Evolutionary conservation across 2,329 filamentous ascomycete species (phyloP).

Genomic region (Byssochlamys sp.): DNA sequence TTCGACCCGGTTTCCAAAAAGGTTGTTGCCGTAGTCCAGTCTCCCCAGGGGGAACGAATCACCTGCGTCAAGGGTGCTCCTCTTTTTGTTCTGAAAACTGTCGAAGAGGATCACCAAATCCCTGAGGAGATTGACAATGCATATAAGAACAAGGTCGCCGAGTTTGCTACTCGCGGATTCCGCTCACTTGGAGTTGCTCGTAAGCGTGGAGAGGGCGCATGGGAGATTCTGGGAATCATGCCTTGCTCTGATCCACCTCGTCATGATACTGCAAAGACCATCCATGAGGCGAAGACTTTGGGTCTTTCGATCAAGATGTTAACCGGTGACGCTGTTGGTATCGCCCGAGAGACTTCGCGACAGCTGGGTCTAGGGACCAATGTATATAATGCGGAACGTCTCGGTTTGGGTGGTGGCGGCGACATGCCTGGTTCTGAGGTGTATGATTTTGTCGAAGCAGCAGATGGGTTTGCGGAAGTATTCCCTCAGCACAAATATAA

Average conservation of each 20-base stretch:
- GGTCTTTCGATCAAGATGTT: constrained; percentile 93
- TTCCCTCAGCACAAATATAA: constrained; percentile 95
- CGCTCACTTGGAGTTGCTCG: constrained; percentile 86
- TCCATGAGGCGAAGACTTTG: constrained; percentile 78
- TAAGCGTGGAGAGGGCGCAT: constrained; percentile 69
- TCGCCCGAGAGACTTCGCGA: constrained; percentile 81
- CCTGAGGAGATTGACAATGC: constrained; percentile 66
- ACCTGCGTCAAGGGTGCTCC: constrained; percentile 86
- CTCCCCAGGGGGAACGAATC: constrained; percentile 72
- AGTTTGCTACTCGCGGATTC: constrained; percentile 88
- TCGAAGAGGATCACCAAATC: constrained; percentile 74
- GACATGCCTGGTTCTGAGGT: constrained; percentile 90
- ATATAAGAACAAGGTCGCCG: constrained; percentile 86
- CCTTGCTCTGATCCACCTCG: constrained; percentile 85
- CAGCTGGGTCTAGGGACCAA: constrained; percentile 87
- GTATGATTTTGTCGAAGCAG: constrained; percentile 90
- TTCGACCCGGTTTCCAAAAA: constrained; percentile 94
- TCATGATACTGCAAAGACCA: constrained; percentile 80
- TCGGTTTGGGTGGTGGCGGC: constrained; percentile 79
- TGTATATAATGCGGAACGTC: constrained; percentile 85
- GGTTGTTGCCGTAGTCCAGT: constrained; percentile 73
- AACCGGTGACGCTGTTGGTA: constrained; percentile 87
- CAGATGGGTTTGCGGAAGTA: constrained; percentile 88
- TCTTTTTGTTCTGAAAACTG: constrained; percentile 75
- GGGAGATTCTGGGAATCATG: constrained; percentile 93